Evolutionary conservation across 2,329 filamentous ascomycete genomes (phyloP), one percentile per base, ranked within the genome.

Genomic region (Nakataea oryzae): DNA sequence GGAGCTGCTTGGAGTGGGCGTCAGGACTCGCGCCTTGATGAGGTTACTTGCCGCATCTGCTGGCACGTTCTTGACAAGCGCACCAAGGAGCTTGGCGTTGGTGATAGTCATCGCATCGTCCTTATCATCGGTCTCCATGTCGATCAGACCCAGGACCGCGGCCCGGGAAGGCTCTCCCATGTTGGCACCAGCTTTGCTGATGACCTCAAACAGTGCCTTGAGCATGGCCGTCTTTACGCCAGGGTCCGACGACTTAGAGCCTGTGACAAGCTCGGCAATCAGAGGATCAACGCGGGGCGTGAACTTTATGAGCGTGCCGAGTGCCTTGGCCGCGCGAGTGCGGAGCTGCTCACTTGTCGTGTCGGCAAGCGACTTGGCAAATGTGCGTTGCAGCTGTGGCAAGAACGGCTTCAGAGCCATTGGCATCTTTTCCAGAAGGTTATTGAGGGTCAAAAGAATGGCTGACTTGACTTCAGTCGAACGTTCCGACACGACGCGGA

Each of bases 191-290:
- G 93, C 93, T 75, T 96, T 96, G 79, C 91, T 93, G 64, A 99
- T 88, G 32, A 99, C 95, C 71, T 97, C 93, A 71, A 96, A 97
- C 57, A 99, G 77, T 3, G 95, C 95, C 79, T 96, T 96, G 69
- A 99, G 82, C 95, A 99, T 99, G 30, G 95, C 95, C 67, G 89
- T 95, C 75, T 86, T 90, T 66, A 99, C 95, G 57, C 93, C 93
- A 7, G 86, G 72, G 71, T 97, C 93, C 1, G 85, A 78, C 0
- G 95, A 97, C 79, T 93, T 97, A 29, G 92, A 95, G 58, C 95
- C 95, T n/a, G 95, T 90, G 26, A 97, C 92, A 58, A 99, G 82
- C 75, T 99, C 95, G 64, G 84, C 79, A 66, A 99, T 96, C 62
- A 99, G 82, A 60, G 96, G 95, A 74, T 99, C 96, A 28, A 99